phyloP scores from a whole-genome alignment of 2,329 filamentous ascomycete genomes.

The Shiraia bambusicola region DNA sequence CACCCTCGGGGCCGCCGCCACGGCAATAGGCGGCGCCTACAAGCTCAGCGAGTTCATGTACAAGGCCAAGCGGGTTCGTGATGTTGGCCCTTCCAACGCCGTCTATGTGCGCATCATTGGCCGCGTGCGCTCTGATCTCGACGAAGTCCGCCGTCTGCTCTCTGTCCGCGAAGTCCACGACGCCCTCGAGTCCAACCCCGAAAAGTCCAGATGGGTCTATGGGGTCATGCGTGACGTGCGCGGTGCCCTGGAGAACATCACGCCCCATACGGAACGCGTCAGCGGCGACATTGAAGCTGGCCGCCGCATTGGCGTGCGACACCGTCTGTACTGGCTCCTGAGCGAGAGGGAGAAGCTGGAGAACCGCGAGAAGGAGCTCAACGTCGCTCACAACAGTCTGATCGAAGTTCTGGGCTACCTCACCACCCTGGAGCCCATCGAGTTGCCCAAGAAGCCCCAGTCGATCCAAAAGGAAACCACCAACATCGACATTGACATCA shows the following conservation, averaged over 20 bases:
- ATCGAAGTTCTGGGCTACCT: slow-evolving; percentile 40
- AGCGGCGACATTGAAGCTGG: slow-evolving; percentile 37
- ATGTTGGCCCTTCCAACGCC: slow-evolving; percentile 41
- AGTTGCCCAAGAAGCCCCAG: slow-evolving; percentile 23
- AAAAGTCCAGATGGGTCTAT: slow-evolving; percentile 44
- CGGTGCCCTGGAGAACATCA: slow-evolving; percentile 42
- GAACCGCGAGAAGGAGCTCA: slow-evolving; percentile 41
- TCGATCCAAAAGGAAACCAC: slow-evolving; percentile 21
- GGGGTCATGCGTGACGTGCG: slow-evolving; percentile 40
- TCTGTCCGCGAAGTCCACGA: slow-evolving; percentile 42
- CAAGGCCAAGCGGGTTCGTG: slow-evolving; percentile 39
- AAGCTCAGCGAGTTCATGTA: slow-evolving; percentile 42
- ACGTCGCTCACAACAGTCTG: slow-evolving; percentile 37
- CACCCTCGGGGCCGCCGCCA: slow-evolving; percentile 35
- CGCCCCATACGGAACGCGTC: slow-evolving; percentile 41
- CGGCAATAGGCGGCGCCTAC: slow-evolving; percentile 41
- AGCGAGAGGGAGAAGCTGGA: slow-evolving; percentile 45
- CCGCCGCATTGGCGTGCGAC: slow-evolving; percentile 39
- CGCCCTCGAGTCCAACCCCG: slow-evolving; percentile 39
- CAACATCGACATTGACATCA: slow-evolving; percentile 36
- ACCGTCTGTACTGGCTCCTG: slow-evolving; percentile 43
- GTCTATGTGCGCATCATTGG: slow-evolving; percentile 44
- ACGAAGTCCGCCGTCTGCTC: slow-evolving; percentile 42
- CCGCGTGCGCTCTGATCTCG: slow-evolving; percentile 41
- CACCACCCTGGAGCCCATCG: slow-evolving; percentile 36